Base-by-base conservation (phyloP, 306 rosid species). In the Styphnolobium japonicum region DNA sequence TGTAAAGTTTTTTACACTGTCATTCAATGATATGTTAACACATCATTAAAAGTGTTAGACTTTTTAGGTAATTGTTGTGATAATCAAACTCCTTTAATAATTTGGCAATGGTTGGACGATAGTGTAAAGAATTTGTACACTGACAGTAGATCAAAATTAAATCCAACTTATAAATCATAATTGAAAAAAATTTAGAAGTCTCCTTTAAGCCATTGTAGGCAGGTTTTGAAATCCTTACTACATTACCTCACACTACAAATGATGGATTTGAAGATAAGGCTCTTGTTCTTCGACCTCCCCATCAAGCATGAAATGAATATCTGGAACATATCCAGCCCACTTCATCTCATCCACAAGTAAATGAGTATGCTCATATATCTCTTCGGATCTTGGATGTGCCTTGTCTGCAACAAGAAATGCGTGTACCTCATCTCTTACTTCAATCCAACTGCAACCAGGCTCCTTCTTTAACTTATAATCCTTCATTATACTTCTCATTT, bases 361-460 rank as follows among this genome's bases (percentile, higher is more conserved):
- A 85, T 76, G 82, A 71, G 82, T 92, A 42, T 81, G 81, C 73
- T 88, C 85, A 63, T 94, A 90, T 48, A 92, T 83, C 86, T 88
- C 93, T 70, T 69, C 77, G 49, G 88, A 81, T 85, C 85, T 88
- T 15, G 97, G 98, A 86, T 94, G 98, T 84, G 98, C 93, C 78
- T 85, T 88, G 80, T 94, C 97, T 39, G 90, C 86, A 34, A 92
- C 97, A 69, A 92, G 88, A 85, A 94, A 94, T 15, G 90, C 81
- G 27, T 91, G 93, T 2, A 92, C 85, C 85, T 89, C 92, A 45
- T 91, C 92, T 83, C 89, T 90, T 23, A 92, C 84, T 88, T 94
- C 97, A 77, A 94, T 89, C 98, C 97, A 94, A 80, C 98, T 94
- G 61, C 98, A 94, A 78, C 93, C 97, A 0, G 98, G 97, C 68